Evolutionary conservation across 2,329 filamentous ascomycete genomes (phyloP).

Genomic region (Clonostachys rhizophaga): DNA sequence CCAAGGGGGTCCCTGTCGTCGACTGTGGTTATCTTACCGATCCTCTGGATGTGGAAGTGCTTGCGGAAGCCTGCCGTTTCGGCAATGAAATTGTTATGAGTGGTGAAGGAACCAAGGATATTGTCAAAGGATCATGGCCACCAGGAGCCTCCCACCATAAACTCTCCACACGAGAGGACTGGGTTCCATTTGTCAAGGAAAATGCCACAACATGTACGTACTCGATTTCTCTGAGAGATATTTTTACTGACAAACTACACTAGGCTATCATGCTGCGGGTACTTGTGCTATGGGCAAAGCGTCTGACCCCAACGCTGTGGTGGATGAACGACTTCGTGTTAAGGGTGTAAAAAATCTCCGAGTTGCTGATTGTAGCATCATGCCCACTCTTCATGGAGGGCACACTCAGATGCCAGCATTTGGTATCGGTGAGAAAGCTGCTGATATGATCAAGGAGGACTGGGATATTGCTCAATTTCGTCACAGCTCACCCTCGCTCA

Average conservation of each 20-base stretch:
- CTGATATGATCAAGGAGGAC: constrained; percentile 39
- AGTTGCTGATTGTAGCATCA: constrained; percentile 47
- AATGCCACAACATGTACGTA: constrained; percentile 55
- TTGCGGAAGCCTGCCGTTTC: constrained; percentile 37
- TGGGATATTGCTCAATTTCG: background rate
- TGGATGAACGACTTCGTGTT: constrained; percentile 48
- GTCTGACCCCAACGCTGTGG: constrained; percentile 41
- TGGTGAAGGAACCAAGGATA: constrained; percentile 50
- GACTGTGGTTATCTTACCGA: constrained; percentile 53
- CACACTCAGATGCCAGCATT: constrained; percentile 53
- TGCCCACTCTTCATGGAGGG: constrained; percentile 42
- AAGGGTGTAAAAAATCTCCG: constrained; percentile 46
- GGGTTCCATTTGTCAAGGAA: constrained; percentile 51
- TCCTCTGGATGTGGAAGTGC: constrained; percentile 50
- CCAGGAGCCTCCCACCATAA: constrained; percentile 42
- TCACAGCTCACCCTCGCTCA: too few species aligned
- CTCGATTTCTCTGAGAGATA: too few species aligned
- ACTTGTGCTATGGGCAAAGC: constrained; percentile 52
- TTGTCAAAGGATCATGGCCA: constrained; percentile 59
- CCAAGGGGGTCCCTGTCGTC: constrained; percentile 47
- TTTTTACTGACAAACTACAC: too few species aligned
- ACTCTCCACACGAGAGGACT: constrained; percentile 49
- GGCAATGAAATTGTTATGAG: constrained; percentile 29
- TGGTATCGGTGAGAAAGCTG: constrained; percentile 47
- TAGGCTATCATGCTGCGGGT: constrained; percentile 51